Evolutionary conservation across 1,139 yeast genomes (phyloP).

Genomic region (Protomyces arabidopsidicola): DNA sequence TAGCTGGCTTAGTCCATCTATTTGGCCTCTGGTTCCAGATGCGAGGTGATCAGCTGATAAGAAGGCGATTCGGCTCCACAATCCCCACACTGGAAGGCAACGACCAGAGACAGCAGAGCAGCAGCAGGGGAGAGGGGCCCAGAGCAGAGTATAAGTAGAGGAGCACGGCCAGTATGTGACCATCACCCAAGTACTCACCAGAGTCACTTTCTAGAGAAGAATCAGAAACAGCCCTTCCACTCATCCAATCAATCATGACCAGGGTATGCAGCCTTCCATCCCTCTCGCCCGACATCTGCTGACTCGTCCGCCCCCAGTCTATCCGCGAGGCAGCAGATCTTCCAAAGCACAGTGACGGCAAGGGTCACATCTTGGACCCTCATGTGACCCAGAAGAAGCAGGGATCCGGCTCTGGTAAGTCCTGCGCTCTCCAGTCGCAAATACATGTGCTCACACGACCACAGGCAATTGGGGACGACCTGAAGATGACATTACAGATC

Average conservation of each 20-base stretch:
- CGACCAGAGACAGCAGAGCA: too few species aligned
- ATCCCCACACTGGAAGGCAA: too few species aligned
- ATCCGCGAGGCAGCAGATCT: not conserved
- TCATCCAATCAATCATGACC: not conserved
- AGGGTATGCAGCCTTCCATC: not conserved
- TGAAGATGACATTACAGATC: constrained; percentile 14
- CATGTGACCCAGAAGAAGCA: constrained; percentile 10
- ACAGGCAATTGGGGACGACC: constrained; percentile 24
- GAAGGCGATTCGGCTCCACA: too few species aligned
- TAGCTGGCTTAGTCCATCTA: too few species aligned
- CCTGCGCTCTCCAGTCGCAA: not conserved
- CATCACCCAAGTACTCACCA: too few species aligned
- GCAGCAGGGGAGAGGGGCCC: too few species aligned
- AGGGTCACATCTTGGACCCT: constrained; percentile 25
- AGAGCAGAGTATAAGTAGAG: too few species aligned
- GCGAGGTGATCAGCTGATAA: too few species aligned
- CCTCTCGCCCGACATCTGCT: not conserved
- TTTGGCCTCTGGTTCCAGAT: too few species aligned
- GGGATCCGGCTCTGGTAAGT: constrained; percentile 13
- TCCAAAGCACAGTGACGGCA: constrained; percentile 24
- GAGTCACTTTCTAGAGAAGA: too few species aligned
- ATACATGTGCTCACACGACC: not conserved
- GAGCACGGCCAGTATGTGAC: too few species aligned
- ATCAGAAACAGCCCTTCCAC: too few species aligned
- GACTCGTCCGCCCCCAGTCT: not conserved